These are phyloP conservation scores for Nannizziopsis barbatae DNA, from an alignment of 2,329 filamentous ascomycete genomes.

Conservation along the genomic window DNA sequence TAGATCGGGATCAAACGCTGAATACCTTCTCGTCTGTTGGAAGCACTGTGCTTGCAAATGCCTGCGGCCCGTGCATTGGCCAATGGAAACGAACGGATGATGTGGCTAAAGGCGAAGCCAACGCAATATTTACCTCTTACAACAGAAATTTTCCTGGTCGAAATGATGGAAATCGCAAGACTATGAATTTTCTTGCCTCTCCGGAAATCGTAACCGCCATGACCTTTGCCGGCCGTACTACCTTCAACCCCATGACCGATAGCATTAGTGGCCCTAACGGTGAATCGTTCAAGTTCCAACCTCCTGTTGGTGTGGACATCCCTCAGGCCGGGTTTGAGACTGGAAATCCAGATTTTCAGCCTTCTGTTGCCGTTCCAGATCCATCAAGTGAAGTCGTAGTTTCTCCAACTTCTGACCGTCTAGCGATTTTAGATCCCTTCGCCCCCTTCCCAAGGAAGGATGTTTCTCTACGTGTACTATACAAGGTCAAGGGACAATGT, in stretches of 20 bases:
- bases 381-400: conserved; percentile 62
- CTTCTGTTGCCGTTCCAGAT: conserved; percentile 61
- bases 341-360: conserved; percentile 63
- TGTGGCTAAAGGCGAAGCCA: conserved; percentile 69
- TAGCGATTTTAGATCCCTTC: conserved; percentile 87
- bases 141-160: conserved; percentile 97
- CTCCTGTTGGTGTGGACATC: conserved; percentile 53
- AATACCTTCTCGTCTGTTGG: conserved; percentile 76
- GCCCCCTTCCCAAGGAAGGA: conserved; percentile 67
- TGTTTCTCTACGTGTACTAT: conserved; percentile 72
- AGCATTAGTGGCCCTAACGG: conserved; percentile 68
- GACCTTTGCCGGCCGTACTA: conserved; percentile 81
- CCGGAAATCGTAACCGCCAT: conserved; percentile 95
- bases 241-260: conserved; percentile 93
- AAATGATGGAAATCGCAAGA: conserved; percentile 91
- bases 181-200: conserved; percentile 97
- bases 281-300: conserved; percentile 69
- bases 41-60: conserved; percentile 83
- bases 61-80: conserved; percentile 86
- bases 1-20: conserved; percentile 79
- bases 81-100: conserved; percentile 91
- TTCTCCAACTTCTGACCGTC: conserved; percentile 74
- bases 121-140: conserved; percentile 94
- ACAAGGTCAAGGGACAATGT: conserved; percentile 96
- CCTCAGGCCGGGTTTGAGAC: conserved; percentile 66